Evolutionary conservation across 2,329 filamentous ascomycete species (phyloP), one percentile per base, ranked within the genome.

Genomic region (Ceratocystis eucalypticola): DNA sequence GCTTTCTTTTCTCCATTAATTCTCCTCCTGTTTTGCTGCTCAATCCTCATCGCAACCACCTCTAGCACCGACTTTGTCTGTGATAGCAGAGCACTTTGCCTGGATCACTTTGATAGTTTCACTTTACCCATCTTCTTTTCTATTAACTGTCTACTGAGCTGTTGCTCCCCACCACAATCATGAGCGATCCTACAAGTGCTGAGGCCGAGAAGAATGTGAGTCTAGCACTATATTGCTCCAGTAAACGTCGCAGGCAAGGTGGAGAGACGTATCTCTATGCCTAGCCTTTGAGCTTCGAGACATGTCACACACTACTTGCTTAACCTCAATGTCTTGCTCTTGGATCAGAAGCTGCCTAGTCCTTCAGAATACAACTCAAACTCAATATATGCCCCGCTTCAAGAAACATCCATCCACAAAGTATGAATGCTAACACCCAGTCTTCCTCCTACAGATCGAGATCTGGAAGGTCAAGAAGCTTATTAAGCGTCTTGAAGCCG

Each of bases 401-500:
- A 6, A 4, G 28, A 17, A 20, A 37, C 28, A 20, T n/a, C 25
- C 28, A 37, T 17, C 25, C 55, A 37, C 17, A 37, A 8, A 20
- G 28, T 20, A n/a, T 25, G 15, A 37, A 59, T 37, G 4, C 55
- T 59, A 37, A 59, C 25, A n/a, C 2, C 30, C 2, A 28, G 5
- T 33, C 50, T n/a, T 59, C 17, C 55, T 22, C 5, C n/a, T 46
- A 69, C 71, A 85, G 83, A 88, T 88, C 74, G 85, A 88, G 79
- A 88, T 87, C 80, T 92, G 88, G 89, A 96, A 99, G 88, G 92
- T 99, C 75, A 99, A 99, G 85, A 99, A 99, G 83, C 82, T 99
- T 75, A 96, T 99, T 80, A 99, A 97, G 81, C 89, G 94, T 74
- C 90, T 99, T 73, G 94, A 97, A 79, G 89, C 91, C 70, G 95